Base-by-base conservation (phyloP, 1,284 basidiomycete genomes). In the Tetrapyrgos nigripes region DNA sequence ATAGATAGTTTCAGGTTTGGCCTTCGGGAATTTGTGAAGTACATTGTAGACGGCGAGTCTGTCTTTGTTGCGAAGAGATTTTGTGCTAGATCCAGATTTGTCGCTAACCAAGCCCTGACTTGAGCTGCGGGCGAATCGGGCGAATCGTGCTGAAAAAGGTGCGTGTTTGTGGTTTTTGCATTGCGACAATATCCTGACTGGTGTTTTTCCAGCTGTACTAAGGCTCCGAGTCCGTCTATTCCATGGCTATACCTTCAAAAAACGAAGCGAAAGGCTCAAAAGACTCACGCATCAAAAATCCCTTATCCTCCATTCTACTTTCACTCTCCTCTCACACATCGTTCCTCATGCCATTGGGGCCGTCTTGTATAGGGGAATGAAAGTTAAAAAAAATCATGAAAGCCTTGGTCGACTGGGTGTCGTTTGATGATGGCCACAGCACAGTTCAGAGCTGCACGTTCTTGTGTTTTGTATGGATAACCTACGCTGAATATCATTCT, bases 51-150 rank as follows among this genome's bases (percentile, higher is more conserved):
- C 11, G 62, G 65, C 11, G 58, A 68, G 37, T 64, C 69, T 11
- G 77, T 86, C 17, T 92, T 93, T 63, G 72, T 81, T 23, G 81
- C 85, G 0, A 76, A 70, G 21, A 91, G 89, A 1, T 92, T 94
- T 68, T 77, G 83, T 44, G 82, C 88, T 45, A 93, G 92, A 3
- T 84, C 82, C 75, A 83, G 85, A 62, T 94, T 98, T 66, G 85
- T 86, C 58, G 68, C 82, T 0, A 78, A 74, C 21, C 88, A 93
- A 69, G 92, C 92, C 0, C 70, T 93, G 35, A 81, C 87, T 96
- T 3, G 89, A 96, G 70, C 75, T 97, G n/a, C 90, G 92, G 61
- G 91, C 93, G 4, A 93, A 96, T 67, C 90, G 88, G 66, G 82
- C 85, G n/a, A n/a, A n/a, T n/a, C n/a, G n/a, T n/a, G n/a, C n/a